Conservation (phyloP, 1,284 basidiomycete species). For the Trichosporon ovoides region DNA sequence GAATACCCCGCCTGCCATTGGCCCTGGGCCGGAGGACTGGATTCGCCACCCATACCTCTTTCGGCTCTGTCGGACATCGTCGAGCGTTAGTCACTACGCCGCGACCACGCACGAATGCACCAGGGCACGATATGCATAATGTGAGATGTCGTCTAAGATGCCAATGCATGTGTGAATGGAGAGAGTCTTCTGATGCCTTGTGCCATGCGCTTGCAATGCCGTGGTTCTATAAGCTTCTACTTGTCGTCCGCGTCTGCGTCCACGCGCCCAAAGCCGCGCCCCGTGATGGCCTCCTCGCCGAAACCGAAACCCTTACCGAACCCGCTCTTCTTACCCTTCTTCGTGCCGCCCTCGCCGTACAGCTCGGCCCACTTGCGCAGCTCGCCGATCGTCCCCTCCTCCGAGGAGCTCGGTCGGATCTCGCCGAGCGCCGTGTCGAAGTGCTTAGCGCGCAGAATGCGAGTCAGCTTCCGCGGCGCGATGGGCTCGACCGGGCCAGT, state of each 20-base stretch:
- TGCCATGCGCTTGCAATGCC: neutral
- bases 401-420: slow-evolving; percentile 78
- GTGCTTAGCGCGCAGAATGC: slow-evolving; percentile 52
- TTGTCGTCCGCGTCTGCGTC: slow-evolving; percentile 7
- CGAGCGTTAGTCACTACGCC: no score
- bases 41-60: neutral
- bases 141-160: neutral
- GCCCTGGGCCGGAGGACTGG: neutral
- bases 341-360: slow-evolving; percentile 63
- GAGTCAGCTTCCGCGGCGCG: slow-evolving; percentile 5
- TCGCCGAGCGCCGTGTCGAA: slow-evolving; percentile 76
- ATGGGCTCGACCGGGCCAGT: neutral
- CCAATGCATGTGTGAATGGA: neutral
- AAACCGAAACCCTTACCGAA: slow-evolving; percentile 52
- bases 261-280: slow-evolving; percentile 11
- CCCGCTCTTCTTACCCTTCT: slow-evolving; percentile 44
- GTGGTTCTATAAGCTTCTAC: neutral
- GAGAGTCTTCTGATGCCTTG: neutral
- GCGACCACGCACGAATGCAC: neutral
- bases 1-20: slow-evolving; percentile 1
- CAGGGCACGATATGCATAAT: neutral
- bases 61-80: neutral
- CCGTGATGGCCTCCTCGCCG: slow-evolving; percentile 23
- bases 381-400: slow-evolving; percentile 71
- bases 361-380: slow-evolving; percentile 81